These are phyloP conservation scores for Hippophae gyantsensis DNA, from an alignment of 306 rosid species.

Conservation along the genomic window DNA sequence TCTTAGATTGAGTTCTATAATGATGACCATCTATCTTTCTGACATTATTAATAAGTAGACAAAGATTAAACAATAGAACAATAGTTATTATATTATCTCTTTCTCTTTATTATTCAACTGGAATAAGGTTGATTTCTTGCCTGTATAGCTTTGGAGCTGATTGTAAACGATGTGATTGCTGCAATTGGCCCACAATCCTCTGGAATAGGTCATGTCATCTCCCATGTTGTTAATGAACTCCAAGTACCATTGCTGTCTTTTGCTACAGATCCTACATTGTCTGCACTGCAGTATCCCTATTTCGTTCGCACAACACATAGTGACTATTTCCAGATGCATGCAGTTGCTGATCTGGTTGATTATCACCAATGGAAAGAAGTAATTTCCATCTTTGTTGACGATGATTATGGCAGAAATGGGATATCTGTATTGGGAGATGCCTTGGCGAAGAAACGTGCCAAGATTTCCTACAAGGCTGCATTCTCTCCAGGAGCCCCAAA, in stretches of 20 bases:
- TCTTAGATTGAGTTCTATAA: too few relatives aligned
- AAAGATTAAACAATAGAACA: too few relatives aligned
- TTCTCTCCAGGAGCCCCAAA: slow-evolving; percentile 38
- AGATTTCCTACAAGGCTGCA: slow-evolving; percentile 72
- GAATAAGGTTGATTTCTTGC: slow-evolving; percentile 19
- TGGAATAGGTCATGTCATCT: slow-evolving; percentile 75
- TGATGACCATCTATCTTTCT: too few relatives aligned
- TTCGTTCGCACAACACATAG: slow-evolving; percentile 68
- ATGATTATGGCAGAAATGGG: slow-evolving; percentile 78
- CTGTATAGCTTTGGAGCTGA: slow-evolving; percentile 74
- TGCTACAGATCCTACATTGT: slow-evolving; percentile 81
- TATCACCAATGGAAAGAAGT: slow-evolving; percentile 67
- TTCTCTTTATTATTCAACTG: background rate
- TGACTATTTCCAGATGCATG: slow-evolving; percentile 75
- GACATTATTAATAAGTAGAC: too few relatives aligned
- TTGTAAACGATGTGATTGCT: slow-evolving; percentile 63
- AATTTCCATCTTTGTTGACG: slow-evolving; percentile 71
- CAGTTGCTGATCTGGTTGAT: slow-evolving; percentile 63
- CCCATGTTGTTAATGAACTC: slow-evolving; percentile 86
- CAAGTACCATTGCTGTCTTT: slow-evolving; percentile 82
- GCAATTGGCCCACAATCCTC: slow-evolving; percentile 93
- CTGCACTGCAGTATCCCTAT: slow-evolving; percentile 73
- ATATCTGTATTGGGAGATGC: slow-evolving; percentile 64
- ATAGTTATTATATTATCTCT: background rate
- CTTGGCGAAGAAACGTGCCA: slow-evolving; percentile 56